Percentiles rank a stretch among this genome's conserved stretches.
These are phyloP conservation scores for Fusarium mangiferae DNA, from an alignment of 2,329 filamentous ascomycete species.

Conservation along the genomic window DNA sequence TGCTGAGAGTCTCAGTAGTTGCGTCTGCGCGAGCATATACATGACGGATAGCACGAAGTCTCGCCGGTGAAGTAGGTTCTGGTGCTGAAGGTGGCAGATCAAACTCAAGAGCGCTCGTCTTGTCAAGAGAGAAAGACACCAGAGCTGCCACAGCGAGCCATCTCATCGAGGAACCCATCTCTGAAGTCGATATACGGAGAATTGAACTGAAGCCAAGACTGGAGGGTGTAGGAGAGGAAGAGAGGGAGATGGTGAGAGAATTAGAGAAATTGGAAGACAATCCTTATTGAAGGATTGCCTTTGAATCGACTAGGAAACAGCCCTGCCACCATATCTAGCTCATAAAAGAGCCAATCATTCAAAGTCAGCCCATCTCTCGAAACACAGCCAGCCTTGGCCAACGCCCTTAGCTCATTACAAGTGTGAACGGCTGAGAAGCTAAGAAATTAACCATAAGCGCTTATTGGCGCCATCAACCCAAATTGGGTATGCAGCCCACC, in stretches of 20 bases:
- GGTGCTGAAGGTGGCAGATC: conserved; percentile 23
- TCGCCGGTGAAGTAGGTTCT: conserved; percentile 13
- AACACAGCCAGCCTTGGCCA: conserved; percentile 6
- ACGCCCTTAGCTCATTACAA: neutral
- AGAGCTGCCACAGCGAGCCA: conserved; percentile 19
- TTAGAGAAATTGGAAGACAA: neutral
- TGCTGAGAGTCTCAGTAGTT: conserved; percentile 10
- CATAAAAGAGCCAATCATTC: conserved; percentile 2
- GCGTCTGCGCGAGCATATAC: conserved; percentile 9
- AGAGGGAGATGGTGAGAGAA: neutral
- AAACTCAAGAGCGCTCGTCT: conserved; percentile 10
- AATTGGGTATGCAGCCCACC: neutral
- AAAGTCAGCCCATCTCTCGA: conserved; percentile 1
- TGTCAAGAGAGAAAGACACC: conserved; percentile 7
- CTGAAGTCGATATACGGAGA: neutral
- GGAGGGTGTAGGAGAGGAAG: neutral
- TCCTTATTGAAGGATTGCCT: neutral
- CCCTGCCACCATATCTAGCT: neutral
- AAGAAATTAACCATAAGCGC: neutral
- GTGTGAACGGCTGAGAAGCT: conserved; percentile 2
- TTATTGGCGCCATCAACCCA: conserved; percentile 3
- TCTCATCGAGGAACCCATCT: conserved; percentile 22
- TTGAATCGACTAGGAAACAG: conserved; percentile 1
- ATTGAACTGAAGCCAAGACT: neutral
- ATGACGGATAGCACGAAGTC: neutral